Percentiles rank a stretch among this genome's conserved stretches.
These are phyloP conservation scores for Hygrophoropsis aurantiaca DNA, from an alignment of 768 basidiomycete species.

Conservation along the genomic window DNA sequence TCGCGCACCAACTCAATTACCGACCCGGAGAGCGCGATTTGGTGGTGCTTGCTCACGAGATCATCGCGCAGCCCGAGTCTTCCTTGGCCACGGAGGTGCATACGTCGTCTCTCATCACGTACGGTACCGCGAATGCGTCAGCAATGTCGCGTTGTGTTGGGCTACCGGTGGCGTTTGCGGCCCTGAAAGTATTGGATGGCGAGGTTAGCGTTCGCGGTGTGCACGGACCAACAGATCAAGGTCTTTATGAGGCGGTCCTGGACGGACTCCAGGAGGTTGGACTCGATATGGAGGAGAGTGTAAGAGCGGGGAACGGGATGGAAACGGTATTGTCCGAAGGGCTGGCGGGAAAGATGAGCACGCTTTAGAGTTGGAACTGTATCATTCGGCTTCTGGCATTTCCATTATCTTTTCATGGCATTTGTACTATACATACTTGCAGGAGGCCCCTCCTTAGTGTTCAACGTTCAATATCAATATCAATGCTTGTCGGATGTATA, in stretches of 20 bases:
- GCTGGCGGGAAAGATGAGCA: conserved; percentile 5
- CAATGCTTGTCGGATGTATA: no score
- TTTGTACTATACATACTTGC: no score
- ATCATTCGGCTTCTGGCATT: no score
- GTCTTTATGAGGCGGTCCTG: conserved; percentile 65
- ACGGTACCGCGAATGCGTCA: conserved; percentile 57
- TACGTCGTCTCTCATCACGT: conserved; percentile 63
- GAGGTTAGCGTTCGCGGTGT: conserved; percentile 57
- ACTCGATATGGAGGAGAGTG: conserved; percentile 38
- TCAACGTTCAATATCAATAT: no score
- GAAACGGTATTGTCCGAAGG: conserved; percentile 32
- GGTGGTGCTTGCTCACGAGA: conserved; percentile 83
- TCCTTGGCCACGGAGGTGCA: conserved; percentile 48
- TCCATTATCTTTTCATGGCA: no score
- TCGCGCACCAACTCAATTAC: conserved; percentile 74
- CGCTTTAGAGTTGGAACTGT: no score
- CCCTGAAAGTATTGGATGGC: conserved; percentile 69
- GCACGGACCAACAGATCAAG: conserved; percentile 58
- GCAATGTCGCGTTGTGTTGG: conserved; percentile 95
- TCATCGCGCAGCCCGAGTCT: conserved; percentile 45
- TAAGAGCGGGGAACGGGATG: conserved; percentile 46
- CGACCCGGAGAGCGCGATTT: conserved; percentile 74
- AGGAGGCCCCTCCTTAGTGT: no score
- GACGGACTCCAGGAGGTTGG: conserved; percentile 52
- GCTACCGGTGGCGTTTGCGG: conserved; percentile 82